Base-by-base conservation (phyloP, 257 asterid species). In the Plantago major region DNA sequence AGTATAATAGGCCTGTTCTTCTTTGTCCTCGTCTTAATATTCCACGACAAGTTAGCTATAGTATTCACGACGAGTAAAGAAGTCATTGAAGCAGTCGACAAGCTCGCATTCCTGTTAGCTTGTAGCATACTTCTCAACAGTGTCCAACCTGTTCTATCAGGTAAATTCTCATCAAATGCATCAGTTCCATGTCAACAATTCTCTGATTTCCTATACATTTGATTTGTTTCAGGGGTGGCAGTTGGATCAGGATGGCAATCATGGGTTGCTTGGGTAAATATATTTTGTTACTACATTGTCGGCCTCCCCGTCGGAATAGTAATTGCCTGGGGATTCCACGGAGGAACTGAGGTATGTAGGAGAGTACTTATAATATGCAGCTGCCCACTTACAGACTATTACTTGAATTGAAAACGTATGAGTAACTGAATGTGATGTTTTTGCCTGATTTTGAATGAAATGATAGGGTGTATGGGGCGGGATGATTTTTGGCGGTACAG, bases 201-300 rank as follows among this genome's bases (percentile, higher is more conserved):
- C 40, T 33, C 40, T 52, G 26, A 19, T 18, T 9, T 19, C 38
- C 38, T 22, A 14, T 18, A 16, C 2, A 37, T 42, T 3, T 1
- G 4, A 15, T 33, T 46, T 66, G 6, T 9, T 10, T 13, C 67
- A 79, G 83, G 86, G 53, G 84, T 80, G 30, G 89, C 84, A 2
- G 82, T 80, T 57, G 86, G 86, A 17, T 75, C 78, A 1, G 89
- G 85, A 33, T 79, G 83, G 85, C 89, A 82, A 42, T 47, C 79
- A 38, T 62, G 61, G 10, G 83, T 79, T 3, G 89, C 84, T 12
- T 82, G 68, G 73, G 48, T 82, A 47, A 82, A 82, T 47, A 9
- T 79, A 12, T 67, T 67, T 10, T 72, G 78, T 65, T 82, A 79
- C 65, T 82, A 82, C 49, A 8, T 79, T 15, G 19, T 82, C 17